Evolutionary conservation across 305 asterid genomes (phyloP).

Genomic region (Fraxinus floribunda): DNA sequence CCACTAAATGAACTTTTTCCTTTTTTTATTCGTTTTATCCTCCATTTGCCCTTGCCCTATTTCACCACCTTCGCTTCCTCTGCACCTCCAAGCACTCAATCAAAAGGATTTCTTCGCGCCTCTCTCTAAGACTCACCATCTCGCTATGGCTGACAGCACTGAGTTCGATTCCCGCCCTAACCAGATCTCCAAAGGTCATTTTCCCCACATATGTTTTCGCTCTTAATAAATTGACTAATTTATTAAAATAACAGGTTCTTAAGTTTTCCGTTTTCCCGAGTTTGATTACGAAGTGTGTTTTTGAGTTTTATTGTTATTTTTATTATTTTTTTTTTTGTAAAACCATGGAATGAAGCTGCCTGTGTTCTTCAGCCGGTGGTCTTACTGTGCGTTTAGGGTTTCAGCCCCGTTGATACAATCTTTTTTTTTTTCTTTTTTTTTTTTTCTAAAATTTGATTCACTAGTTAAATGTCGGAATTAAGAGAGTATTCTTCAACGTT

Average conservation of each 20-base stretch:
- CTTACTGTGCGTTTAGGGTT: constrained; percentile 27
- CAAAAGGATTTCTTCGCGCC: constrained; percentile 32
- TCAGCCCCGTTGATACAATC: not conserved
- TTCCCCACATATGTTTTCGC: not conserved
- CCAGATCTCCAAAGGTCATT: constrained; percentile 56
- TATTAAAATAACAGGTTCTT: not conserved
- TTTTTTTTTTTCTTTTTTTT: not conserved
- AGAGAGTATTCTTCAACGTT: not conserved
- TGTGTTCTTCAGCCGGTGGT: constrained; percentile 7
- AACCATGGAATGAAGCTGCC: constrained; percentile 23
- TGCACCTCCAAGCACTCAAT: constrained; percentile 46
- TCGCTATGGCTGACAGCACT: constrained; percentile 55
- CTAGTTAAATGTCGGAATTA: constrained; percentile 10
- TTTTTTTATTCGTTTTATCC: constrained; percentile 33
- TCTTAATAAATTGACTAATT: not conserved
- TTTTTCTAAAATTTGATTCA: not conserved
- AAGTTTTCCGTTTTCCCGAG: not conserved
- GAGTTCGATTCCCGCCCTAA: constrained; percentile 47
- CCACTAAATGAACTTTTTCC: constrained; percentile 15
- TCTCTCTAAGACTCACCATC: constrained; percentile 6
- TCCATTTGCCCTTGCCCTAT: constrained; percentile 31
- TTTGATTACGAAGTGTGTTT: not conserved
- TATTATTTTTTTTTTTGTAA: not conserved
- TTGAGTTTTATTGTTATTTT: not conserved
- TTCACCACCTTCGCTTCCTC: constrained; percentile 1